Base-by-base conservation (phyloP, 2,329 filamentous ascomycete species). In the Scytalidium sp. region DNA sequence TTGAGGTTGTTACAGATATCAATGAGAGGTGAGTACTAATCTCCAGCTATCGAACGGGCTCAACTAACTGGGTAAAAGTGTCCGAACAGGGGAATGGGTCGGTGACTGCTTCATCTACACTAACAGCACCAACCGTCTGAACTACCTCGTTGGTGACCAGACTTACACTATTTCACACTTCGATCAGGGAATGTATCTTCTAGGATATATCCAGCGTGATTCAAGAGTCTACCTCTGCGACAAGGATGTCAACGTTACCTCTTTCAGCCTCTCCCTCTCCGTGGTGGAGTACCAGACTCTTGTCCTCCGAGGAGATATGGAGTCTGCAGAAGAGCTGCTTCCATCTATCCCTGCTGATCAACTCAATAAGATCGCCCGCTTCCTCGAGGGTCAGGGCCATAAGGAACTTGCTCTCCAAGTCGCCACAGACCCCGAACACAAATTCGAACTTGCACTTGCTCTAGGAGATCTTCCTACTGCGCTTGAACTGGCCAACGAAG, bases 31-130 rank as follows among this genome's bases (percentile, higher is more conserved):
- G 70, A 64, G 76, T 60, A 15, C 22, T 43, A 17, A 8, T 13
- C 4, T 7, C 1, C 20, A 9, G 2, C 3, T n/a, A 7, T 27
- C 20, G 21, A 45, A 10, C 3, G 32, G 15, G 32, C 13, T 23
- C 25, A 47, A 41, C 63, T 67, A 62, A 60, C 50, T 51, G 27
- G 42, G 17, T 27, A 19, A 48, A 54, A 90, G 86, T 56, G 91
- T 97, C 46, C 88, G 90, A 57, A 97, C 93, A 19, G 94, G 93
- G 60, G 89, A 96, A 74, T 99, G 94, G 94, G 89, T 99, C 50
- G 94, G 94, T 55, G 94, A 99, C 74, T 96, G 93, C 75, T 96
- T 99, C 78, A 92, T 97, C 68, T 99, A 97, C 79, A 97, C 94
- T 49, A 97, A 96, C 78, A 88, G 81, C 68, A 96, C 92, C 9